Base-by-base conservation (phyloP, 768 basidiomycete species). In the Russula sp. region DNA sequence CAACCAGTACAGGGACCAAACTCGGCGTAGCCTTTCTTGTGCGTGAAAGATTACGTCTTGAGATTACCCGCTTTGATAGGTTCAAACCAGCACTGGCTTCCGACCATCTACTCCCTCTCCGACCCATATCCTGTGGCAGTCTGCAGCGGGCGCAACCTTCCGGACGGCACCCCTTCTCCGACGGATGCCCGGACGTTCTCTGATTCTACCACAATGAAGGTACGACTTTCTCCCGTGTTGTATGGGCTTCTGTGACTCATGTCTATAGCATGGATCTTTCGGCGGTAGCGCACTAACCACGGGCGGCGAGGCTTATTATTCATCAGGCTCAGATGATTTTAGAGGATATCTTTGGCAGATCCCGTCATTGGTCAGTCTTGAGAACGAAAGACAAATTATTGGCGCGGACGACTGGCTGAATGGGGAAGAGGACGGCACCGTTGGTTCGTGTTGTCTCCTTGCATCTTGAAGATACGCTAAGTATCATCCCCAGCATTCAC, bases 241-340 rank as follows among this genome's bases (percentile, higher is more conserved):
- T 8, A 25, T n/a, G 11, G 35, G 42, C 22, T 18, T 32, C 0
- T 5, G 6, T 14, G 32, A 51, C 49, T 57, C 10, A 61, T 41
- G 34, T 43, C 13, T 65, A 52, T 60, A 91, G 87, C 87, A 90
- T 62, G 89, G 88, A 3, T 81, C 83, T 6, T 92, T 93, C 65
- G 88, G 90, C 41, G 81, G 83, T 2, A 63, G 61, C 50, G 56
- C 29, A 29, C 78, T 79, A 1, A 80, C 79, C 5, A 67, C 79
- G 34, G 75, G 79, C 50, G 72, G 67, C 25, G 87, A 88, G 58
- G 71, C 77, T 35, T 82, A 86, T 67, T 93, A 86, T 68, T 79
- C 79, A 39, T 81, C 81, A n/a, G 91, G 91, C 16, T 91, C 88
- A 11, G 91, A 93, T 69, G 88, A 93, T 71, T 93, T 92, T 69